A percentile compares a stretch with the other conserved stretches of the same genome.
Conservation (phyloP, 2,329 filamentous ascomycete genomes). For the Cladosporium sp. region DNA sequence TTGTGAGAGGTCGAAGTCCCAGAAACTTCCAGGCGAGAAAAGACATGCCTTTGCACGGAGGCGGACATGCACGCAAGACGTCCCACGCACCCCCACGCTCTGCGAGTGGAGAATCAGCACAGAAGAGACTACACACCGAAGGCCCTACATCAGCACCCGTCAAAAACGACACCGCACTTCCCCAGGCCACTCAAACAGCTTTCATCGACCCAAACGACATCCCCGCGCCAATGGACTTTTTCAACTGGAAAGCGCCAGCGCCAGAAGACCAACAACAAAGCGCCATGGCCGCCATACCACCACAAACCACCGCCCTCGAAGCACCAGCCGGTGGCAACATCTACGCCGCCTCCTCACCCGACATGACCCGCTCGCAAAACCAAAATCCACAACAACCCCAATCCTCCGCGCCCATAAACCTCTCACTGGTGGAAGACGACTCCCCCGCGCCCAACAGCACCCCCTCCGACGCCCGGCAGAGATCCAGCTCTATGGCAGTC, state of each 20-base stretch:
- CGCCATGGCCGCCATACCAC: slow-evolving; percentile 42
- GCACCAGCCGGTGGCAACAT: slow-evolving; percentile 15
- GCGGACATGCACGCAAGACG: slow-evolving; percentile 68
- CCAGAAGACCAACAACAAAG: slow-evolving; percentile 23
- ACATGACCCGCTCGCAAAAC: slow-evolving; percentile 41
- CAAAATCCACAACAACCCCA: slow-evolving; percentile 38
- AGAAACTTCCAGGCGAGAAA: slow-evolving; percentile 93
- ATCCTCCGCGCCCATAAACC: slow-evolving; percentile 44
- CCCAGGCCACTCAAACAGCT: slow-evolving; percentile 36
- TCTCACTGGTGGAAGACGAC: slow-evolving; percentile 56
- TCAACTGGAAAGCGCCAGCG: slow-evolving; percentile 38
- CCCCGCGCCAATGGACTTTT: slow-evolving; percentile 38
- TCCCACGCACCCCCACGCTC: slow-evolving; percentile 23
- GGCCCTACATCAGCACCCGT: slow-evolving; percentile 27
- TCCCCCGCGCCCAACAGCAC: slow-evolving; percentile 31
- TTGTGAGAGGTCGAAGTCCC: slow-evolving; percentile 88
- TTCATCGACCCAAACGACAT: slow-evolving; percentile 38
- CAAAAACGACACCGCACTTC: slow-evolving; percentile 31
- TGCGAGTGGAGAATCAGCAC: slow-evolving; percentile 24
- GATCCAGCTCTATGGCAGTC: slow-evolving; percentile 1
- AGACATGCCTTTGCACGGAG: slow-evolving; percentile 80
- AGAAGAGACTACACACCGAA: slow-evolving; percentile 23
- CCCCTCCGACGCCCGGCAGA: slow-evolving; percentile 17
- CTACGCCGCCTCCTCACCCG: slow-evolving; percentile 46
- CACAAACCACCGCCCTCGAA: slow-evolving; percentile 14